Conservation (phyloP, 768 basidiomycete genomes). For the Russula emetica region DNA sequence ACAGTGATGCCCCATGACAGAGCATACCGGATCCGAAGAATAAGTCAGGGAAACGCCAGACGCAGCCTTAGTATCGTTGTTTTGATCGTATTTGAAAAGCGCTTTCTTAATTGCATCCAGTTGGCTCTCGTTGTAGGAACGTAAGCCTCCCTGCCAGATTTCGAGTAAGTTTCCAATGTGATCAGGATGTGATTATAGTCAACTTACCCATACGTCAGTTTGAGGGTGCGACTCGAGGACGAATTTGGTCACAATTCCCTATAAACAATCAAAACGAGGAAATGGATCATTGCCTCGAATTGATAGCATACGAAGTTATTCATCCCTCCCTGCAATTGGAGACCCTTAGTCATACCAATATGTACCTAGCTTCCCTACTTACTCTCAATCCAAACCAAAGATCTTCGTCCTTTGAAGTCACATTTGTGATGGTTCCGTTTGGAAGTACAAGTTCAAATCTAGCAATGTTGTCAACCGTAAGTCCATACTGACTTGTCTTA, state of each 20-base stretch:
- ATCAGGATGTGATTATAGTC: too few relatives aligned
- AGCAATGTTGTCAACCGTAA: conserved; percentile 36
- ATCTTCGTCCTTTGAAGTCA: conserved; percentile 3
- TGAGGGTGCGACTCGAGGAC: conserved; percentile 26
- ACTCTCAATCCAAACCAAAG: conserved; percentile 18
- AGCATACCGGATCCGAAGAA: neutral
- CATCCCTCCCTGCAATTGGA: conserved; percentile 12
- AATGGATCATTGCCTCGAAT: too few relatives aligned
- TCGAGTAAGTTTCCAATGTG: neutral
- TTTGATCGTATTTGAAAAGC: conserved; percentile 1
- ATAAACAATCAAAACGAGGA: neutral
- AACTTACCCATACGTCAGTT: conserved; percentile 31
- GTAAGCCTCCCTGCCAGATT: neutral
- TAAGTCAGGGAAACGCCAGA: neutral
- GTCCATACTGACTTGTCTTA: conserved; percentile 34
- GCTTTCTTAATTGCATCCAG: neutral
- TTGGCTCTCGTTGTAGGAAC: neutral
- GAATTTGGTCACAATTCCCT: conserved; percentile 20
- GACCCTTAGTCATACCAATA: neutral
- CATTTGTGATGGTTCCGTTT: conserved; percentile 27
- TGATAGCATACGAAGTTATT: conserved; percentile 18
- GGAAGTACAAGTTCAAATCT: conserved; percentile 32
- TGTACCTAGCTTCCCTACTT: neutral
- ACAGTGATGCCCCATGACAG: neutral
- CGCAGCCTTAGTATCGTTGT: conserved; percentile 4